These are phyloP conservation scores for Lomentospora prolificans DNA, from an alignment of 2,329 filamentous ascomycete species.

Conservation along the genomic window DNA sequence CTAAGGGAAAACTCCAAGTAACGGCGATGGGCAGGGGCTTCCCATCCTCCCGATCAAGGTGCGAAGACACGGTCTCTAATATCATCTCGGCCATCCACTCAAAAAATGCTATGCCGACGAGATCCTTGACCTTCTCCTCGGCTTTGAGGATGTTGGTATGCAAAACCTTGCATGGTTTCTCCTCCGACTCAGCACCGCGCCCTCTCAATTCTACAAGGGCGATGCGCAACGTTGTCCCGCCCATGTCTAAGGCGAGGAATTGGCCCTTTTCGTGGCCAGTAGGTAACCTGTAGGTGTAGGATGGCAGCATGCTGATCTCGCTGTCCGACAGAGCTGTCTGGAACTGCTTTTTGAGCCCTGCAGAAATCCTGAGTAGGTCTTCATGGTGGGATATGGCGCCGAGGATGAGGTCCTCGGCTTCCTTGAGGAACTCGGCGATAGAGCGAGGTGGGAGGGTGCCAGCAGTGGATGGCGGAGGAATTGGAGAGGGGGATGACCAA, in stretches of 20 bases:
- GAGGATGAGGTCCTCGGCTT: constrained; percentile 43
- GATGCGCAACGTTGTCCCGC: constrained; percentile 57
- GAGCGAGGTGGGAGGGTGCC: constrained; percentile 12
- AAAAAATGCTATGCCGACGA: constrained; percentile 52
- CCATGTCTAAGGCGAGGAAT: constrained; percentile 57
- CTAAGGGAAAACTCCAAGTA: constrained; percentile 61
- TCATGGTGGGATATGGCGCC: constrained; percentile 32
- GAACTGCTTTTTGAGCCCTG: constrained; percentile 44
- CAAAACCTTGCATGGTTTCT: constrained; percentile 34
- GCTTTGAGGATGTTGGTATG: constrained; percentile 48
- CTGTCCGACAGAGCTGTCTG: constrained; percentile 40
- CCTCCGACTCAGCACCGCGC: constrained; percentile 23
- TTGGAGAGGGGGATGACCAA: constrained; percentile 28
- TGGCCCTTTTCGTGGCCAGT: constrained; percentile 48
- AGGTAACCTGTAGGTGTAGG: constrained; percentile 55
- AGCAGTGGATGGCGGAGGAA: constrained; percentile 12
- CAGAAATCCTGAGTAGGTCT: constrained; percentile 35
- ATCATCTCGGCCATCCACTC: constrained; percentile 59
- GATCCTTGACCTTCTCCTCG: constrained; percentile 40
- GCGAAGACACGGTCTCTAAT: constrained; percentile 38
- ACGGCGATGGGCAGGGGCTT: constrained; percentile 47
- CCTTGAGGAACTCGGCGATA: constrained; percentile 43
- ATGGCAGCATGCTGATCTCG: constrained; percentile 53
- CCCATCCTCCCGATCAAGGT: constrained; percentile 19
- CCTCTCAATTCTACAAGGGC: constrained; percentile 52